phyloP scores from a whole-genome alignment of 139 green algal species.

The Deuterostichococcus epilithicus region DNA sequence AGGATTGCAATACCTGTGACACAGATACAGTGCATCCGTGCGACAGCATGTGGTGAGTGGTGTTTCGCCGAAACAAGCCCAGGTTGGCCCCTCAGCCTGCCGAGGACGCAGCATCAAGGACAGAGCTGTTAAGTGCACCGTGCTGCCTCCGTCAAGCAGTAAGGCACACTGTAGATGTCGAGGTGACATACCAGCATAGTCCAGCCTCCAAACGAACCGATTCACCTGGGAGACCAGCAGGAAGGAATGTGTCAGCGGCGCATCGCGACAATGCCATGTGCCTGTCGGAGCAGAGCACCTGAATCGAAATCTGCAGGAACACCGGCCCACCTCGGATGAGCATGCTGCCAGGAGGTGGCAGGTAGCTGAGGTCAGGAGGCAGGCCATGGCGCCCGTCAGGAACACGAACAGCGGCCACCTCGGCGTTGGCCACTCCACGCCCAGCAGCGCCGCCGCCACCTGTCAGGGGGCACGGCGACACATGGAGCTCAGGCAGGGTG shows the following conservation, averaged over 20 bases:
- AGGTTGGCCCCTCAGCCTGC: too few relatives aligned
- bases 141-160: too few relatives aligned
- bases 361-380: constrained; percentile 72
- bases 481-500: constrained; percentile 6
- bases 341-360: constrained; percentile 93
- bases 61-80: too few relatives aligned
- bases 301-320: too few relatives aligned
- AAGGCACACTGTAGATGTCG: too few relatives aligned
- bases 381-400: constrained; percentile 84
- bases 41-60: too few relatives aligned
- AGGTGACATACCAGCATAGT: constrained; percentile 69
- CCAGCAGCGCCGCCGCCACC: constrained; percentile 6
- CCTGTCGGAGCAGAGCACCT: not conserved
- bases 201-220: constrained; percentile 77
- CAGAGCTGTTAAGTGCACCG: too few relatives aligned
- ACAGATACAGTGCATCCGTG: not conserved
- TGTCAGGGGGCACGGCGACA: not conserved
- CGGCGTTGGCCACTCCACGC: constrained; percentile 18
- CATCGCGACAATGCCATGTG: too few relatives aligned
- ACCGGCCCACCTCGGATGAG: constrained; percentile 16
- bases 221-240: constrained; percentile 7
- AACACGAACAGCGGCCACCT: constrained; percentile 82
- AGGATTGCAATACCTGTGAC: constrained; percentile 79
- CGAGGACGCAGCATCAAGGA: too few relatives aligned
- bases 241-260: too few relatives aligned